Base-by-base conservation (phyloP, 148 eudicot species). In the Rhododendron simsii region DNA sequence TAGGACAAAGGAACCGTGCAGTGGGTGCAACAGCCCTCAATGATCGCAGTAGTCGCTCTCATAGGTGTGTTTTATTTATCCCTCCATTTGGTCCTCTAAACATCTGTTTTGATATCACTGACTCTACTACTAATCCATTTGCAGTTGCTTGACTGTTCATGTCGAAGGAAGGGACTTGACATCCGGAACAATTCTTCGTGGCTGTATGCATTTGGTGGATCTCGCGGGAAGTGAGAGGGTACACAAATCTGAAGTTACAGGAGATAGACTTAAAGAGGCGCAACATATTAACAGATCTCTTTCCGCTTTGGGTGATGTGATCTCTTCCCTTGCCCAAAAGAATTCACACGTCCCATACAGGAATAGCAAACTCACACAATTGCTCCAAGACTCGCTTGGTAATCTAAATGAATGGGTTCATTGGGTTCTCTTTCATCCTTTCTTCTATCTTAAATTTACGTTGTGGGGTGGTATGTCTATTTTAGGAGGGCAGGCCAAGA, bases 21-120 rank as follows among this genome's bases (percentile, higher is more conserved):
- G 99, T 96, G 75, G 98, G 99, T 89, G 95, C 99, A 87, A 96
- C 99, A 30, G 98, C 98, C 79, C 93, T 96, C 44, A 96, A 96
- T 87, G 99, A 96, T 89, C 94, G 98, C 33, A 96, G 99, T 85
- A 96, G 99, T 92, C 99, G 99, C 75, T 96, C 99, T 91, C 98
- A 95, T 87, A 95, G 98, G 98, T 94, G 81, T 50, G 98, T 92
- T 80, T 50, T 50, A 30, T 59, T 28, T 39, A n/a, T 50, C 86
- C 69, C 57, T 78, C n/a, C 28, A 41, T 23, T 11, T 35, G 50
- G 50, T 45, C 51, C 57, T 51, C 45, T 71, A 84, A 84, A 35
- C 35, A 57, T 26, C 30, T 82, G n/a, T n/a, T 65, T 39, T n/a
- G 44, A 16, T 78, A 82, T 74, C 53, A 41, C 85, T 84, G 73